phyloP scores from a whole-genome alignment of 1,284 basidiomycete species.

The Heterobasidion parviporum region DNA sequence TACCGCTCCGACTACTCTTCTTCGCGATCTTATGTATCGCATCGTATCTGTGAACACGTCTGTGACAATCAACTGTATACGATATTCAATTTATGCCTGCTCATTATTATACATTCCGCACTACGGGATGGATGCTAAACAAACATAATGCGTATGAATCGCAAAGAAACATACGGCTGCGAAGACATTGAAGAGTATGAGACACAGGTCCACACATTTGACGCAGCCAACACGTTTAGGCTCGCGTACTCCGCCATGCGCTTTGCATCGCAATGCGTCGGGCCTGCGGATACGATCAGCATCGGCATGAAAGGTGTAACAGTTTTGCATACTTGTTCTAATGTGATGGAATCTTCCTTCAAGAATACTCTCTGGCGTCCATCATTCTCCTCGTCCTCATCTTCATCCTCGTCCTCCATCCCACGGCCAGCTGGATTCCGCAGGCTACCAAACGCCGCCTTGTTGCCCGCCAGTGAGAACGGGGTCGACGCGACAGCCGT shows the following conservation, averaged over 20 bases:
- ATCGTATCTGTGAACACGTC: neutral
- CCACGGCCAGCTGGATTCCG: conserved; percentile 33
- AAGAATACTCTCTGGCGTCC: conserved; percentile 67
- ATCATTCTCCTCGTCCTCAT: conserved; percentile 59
- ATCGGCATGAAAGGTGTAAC: conserved; percentile 2
- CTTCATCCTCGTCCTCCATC: conserved; percentile 45
- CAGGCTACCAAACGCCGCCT: conserved; percentile 73
- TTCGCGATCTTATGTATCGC: no score
- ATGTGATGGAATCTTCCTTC: conserved; percentile 72
- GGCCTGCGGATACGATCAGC: conserved; percentile 31
- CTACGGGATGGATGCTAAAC: neutral
- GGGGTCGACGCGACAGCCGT: conserved; percentile 72
- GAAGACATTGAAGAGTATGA: neutral
- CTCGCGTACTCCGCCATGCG: conserved; percentile 56
- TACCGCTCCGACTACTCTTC: neutral
- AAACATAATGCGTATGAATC: neutral
- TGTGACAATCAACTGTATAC: neutral
- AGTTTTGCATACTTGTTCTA: conserved; percentile 67
- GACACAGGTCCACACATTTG: no score
- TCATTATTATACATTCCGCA: conserved; percentile 13
- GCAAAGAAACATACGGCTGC: neutral
- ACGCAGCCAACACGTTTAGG: conserved; percentile 20
- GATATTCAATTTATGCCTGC: neutral
- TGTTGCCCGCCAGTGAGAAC: conserved; percentile 72
- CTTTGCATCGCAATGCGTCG: conserved; percentile 68